Evolutionary conservation across 2,329 filamentous ascomycete species (phyloP), one percentile per base, ranked within the genome.

Genomic region (Coniochaeta prunicola): DNA sequence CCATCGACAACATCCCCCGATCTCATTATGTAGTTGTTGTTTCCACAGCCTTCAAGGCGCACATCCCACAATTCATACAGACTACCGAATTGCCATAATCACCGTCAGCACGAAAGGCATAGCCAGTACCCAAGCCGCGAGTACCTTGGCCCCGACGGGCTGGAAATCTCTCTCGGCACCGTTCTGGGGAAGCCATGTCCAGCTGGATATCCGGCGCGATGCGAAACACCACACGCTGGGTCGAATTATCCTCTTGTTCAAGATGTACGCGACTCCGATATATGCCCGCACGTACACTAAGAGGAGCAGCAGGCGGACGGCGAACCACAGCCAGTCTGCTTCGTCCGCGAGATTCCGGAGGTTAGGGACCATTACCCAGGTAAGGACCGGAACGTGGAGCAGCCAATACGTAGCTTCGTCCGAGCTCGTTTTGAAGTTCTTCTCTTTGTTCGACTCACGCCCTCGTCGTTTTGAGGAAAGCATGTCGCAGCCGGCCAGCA

Each of bases 61-160:
- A 45, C 28, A n/a, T n/a, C 50, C 50, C 36, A 53, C 50, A 13
- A 53, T 33, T 53, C 50, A 53, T 53, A 33, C 50, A 53, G 50
- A 33, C 50, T 3, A 13, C 50, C 26, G 26, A 53, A 53, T 53
- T 21, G 5, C 50, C 50, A 53, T 53, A n/a, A 53, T 2, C 50
- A 53, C 24, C 50, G 50, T 53, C 30, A 55, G 53, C 17, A 55
- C 53, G 19, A 55, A 34, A 15, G 31, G 53, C 53, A 36, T 55
- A 15, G 17, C 53, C 30, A 55, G 28, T n/a, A 55, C 53, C 28
- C 31, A 55, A 13, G 30, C 53, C 24, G 28, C 53, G 30, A 55
- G 53, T 2, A 34, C 7, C 30, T 55, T 55, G 53, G n/a, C 17
- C 53, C 53, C 28, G 12, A 55, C n/a, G 17, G 53, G 53, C 53